Evolutionary conservation across 1,284 basidiomycete genomes (phyloP).

Genomic region (Agroathelia rolfsii): DNA sequence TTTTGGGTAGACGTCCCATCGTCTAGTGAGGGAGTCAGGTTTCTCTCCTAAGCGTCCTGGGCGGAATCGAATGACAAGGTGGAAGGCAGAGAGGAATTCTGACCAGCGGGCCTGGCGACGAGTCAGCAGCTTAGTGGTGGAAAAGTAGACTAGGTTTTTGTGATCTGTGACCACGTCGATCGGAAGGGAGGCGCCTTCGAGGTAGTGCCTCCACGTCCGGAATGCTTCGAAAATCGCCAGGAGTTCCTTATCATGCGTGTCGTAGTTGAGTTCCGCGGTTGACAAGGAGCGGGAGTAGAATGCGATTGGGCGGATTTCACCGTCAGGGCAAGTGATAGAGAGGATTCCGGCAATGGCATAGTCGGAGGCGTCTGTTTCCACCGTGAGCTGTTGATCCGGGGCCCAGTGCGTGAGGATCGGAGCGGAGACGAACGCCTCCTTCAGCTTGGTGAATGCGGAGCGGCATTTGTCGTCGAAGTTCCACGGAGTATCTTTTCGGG

Average conservation of each 20-base stretch:
- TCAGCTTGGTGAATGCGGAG: conserved; percentile 21
- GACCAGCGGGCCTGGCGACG: conserved; percentile 17
- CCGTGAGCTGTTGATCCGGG: conserved; percentile 16
- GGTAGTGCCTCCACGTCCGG: conserved; percentile 22
- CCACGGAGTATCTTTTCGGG: conserved; percentile 17
- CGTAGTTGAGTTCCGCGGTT: conserved; percentile 25
- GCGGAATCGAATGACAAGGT: conserved; percentile 15
- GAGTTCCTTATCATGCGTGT: conserved; percentile 29
- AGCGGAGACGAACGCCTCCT: conserved; percentile 22
- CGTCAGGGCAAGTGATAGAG: conserved; percentile 14
- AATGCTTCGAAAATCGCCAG: conserved; percentile 26
- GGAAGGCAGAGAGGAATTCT: conserved; percentile 14
- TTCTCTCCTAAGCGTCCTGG: conserved; percentile 15
- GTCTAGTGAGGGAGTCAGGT: conserved; percentile 19
- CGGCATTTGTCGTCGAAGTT: conserved; percentile 12
- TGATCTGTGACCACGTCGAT: conserved; percentile 22
- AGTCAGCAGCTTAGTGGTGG: conserved; percentile 4
- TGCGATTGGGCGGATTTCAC: conserved; percentile 21
- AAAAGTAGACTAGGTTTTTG: conserved; percentile 21
- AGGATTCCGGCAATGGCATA: conserved; percentile 18
- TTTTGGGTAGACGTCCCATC: conserved; percentile 12
- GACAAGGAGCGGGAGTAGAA: conserved; percentile 22
- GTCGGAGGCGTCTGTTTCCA: conserved; percentile 25
- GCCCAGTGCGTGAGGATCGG: conserved; percentile 26
- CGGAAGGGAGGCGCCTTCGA: conserved; percentile 12